phyloP scores from a whole-genome alignment of 768 basidiomycete species.

The Cyclocybe aegerita region DNA sequence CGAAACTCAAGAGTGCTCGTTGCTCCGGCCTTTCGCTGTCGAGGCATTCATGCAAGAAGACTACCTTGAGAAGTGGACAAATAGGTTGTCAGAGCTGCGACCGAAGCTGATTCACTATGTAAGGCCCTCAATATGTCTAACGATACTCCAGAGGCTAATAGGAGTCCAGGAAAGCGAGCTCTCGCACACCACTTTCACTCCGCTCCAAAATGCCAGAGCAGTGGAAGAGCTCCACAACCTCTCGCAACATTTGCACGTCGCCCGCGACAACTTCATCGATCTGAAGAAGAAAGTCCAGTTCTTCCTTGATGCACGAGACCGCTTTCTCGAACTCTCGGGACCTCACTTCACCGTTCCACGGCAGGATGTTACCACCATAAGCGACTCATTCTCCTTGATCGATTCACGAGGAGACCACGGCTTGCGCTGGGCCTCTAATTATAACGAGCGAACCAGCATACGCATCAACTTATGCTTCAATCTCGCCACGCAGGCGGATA shows the following conservation, averaged over 20 bases:
- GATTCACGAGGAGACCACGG: not conserved
- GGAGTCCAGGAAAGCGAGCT: not conserved
- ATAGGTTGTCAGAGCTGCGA: not conserved
- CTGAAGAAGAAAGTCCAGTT: not conserved
- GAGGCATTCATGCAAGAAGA: not conserved
- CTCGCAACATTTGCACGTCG: not conserved
- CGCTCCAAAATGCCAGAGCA: not conserved
- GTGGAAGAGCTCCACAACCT: not conserved
- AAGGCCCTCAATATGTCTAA: not conserved
- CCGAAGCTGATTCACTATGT: not conserved
- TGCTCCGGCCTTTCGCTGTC: not conserved
- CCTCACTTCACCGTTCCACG: too few relatives aligned
- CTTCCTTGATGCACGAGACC: not conserved
- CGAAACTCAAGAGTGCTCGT: not conserved
- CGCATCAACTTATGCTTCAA: constrained; percentile 3
- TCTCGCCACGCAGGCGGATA: constrained; percentile 1
- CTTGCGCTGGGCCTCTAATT: not conserved
- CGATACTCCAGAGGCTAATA: not conserved
- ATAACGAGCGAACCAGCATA: constrained; percentile 1
- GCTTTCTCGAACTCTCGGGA: not conserved
- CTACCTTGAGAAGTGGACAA: not conserved
- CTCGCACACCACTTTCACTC: not conserved
- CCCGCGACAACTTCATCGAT: not conserved
- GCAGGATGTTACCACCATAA: not conserved
- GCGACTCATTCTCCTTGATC: not conserved